Evolutionary conservation across 768 basidiomycete species (phyloP).

Genomic region (Termitomyces sp.): DNA sequence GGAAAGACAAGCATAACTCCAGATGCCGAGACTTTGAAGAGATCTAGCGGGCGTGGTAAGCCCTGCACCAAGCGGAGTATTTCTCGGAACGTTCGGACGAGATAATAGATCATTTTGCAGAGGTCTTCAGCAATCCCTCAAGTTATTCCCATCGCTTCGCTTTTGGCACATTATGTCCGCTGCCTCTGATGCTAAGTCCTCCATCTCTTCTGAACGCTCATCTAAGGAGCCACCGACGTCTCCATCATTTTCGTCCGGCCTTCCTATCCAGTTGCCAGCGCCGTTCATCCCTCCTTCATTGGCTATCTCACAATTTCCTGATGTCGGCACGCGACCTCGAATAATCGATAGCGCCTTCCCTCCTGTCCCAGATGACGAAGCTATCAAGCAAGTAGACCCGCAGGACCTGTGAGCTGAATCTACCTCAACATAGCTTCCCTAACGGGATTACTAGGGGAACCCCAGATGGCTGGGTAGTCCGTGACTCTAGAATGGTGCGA

Average conservation of each 20-base stretch:
- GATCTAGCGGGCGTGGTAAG: not conserved
- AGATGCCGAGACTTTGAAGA: not conserved
- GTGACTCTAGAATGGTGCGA: slow-evolving; percentile 35
- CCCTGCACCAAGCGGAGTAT: not conserved
- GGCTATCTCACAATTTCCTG: not conserved
- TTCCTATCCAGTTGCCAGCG: not conserved
- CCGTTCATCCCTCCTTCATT: slow-evolving; percentile 7
- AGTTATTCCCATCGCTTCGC: not conserved
- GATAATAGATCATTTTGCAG: not conserved
- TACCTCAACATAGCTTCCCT: not conserved
- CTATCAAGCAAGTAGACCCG: not conserved
- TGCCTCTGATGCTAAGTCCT: not conserved
- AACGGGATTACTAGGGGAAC: slow-evolving; percentile 7
- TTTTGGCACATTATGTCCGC: not conserved
- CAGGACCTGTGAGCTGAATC: slow-evolving; percentile 1
- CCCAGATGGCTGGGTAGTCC: slow-evolving; percentile 22
- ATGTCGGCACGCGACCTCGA: not conserved
- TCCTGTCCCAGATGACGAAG: slow-evolving; percentile 1
- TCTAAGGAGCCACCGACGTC: not conserved
- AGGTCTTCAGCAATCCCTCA: not conserved
- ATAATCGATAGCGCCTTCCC: not conserved
- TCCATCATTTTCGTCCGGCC: not conserved
- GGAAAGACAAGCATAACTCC: not conserved
- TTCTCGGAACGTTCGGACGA: not conserved
- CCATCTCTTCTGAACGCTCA: not conserved